phyloP scores from a whole-genome alignment of 2,329 filamentous ascomycete species.

The Fusarium globosum region DNA sequence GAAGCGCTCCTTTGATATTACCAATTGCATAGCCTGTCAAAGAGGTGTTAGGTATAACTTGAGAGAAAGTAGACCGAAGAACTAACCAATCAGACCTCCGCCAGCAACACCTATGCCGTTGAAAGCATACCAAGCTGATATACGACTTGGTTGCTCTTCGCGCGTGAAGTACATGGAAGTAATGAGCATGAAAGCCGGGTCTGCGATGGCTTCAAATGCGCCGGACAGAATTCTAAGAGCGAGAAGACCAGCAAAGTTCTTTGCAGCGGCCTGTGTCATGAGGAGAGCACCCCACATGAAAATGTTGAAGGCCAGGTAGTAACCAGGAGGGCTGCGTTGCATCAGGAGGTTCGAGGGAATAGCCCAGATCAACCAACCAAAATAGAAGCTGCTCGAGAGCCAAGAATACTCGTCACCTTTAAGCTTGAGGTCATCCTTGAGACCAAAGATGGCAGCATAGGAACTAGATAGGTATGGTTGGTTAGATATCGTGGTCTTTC shows the following conservation, averaged over 20 bases:
- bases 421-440: conserved; percentile 67
- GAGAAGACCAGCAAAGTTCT: conserved; percentile 66
- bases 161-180: conserved; percentile 74
- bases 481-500: neutral
- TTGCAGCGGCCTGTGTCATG: conserved; percentile 63
- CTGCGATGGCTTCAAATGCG: conserved; percentile 68
- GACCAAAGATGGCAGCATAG: conserved; percentile 74
- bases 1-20: conserved; percentile 65
- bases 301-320: conserved; percentile 58
- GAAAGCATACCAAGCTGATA: conserved; percentile 69
- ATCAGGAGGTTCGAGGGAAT: conserved; percentile 48
- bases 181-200: conserved; percentile 68
- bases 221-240: conserved; percentile 69
- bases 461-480: conserved; percentile 47
- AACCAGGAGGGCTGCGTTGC: conserved; percentile 50
- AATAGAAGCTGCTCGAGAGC: conserved; percentile 52
- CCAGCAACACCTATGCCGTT: conserved; percentile 70
- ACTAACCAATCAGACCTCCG: conserved; percentile 58
- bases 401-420: conserved; percentile 67
- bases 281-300: conserved; percentile 65
- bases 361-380: conserved; percentile 53
- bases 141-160: conserved; percentile 69
- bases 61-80: neutral
- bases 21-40: conserved; percentile 66
- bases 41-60: neutral